A percentile compares a stretch with the other conserved stretches of the same genome.
These are phyloP conservation scores for Cucurbita argyrosperma DNA, from an alignment of 306 rosid genomes.

Conservation along the genomic window DNA sequence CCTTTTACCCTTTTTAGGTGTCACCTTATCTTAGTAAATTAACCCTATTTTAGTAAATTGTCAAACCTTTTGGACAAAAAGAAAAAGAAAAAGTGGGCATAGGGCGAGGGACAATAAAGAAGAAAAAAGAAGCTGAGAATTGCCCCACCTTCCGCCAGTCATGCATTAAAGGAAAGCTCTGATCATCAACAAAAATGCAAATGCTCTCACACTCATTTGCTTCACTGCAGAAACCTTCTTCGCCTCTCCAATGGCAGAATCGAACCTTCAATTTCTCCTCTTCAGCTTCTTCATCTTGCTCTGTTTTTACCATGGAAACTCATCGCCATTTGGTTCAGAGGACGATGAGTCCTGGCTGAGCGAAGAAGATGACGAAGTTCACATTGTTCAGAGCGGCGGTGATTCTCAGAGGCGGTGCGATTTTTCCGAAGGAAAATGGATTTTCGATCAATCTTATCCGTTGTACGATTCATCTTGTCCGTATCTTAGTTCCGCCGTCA, in stretches of 20 bases:
- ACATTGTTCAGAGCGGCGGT: conserved; percentile 41
- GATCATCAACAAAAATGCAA: conserved; percentile 9
- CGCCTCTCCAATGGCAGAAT: conserved; percentile 39
- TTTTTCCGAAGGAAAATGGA: conserved; percentile 70
- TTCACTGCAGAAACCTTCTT: conserved; percentile 3
- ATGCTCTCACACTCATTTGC: conserved; percentile 12
- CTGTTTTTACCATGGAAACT: conserved; percentile 24
- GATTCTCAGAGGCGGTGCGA: conserved; percentile 44
- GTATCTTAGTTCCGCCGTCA: conserved; percentile 70
- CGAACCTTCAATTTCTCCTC: conserved; percentile 14
- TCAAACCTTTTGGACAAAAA: background rate
- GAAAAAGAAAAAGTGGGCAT: background rate
- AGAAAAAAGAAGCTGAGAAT: background rate
- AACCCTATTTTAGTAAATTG: background rate
- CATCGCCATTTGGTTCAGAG: conserved; percentile 27
- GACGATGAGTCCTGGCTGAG: conserved; percentile 30
- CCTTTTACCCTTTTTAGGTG: background rate
- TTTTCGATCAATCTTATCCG: conserved; percentile 74
- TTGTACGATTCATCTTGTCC: conserved; percentile 71
- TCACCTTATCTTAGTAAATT: background rate
- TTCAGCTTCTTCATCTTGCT: conserved; percentile 21
- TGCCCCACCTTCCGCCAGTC: conserved; percentile 41
- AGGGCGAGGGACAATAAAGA: background rate
- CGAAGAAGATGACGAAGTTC: conserved; percentile 39
- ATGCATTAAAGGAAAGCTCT: conserved; percentile 41